Percentiles rank a stretch among this genome's conserved stretches.
Evolutionary conservation across 768 basidiomycete genomes (phyloP).

Genomic region (Termitomyces sp.): DNA sequence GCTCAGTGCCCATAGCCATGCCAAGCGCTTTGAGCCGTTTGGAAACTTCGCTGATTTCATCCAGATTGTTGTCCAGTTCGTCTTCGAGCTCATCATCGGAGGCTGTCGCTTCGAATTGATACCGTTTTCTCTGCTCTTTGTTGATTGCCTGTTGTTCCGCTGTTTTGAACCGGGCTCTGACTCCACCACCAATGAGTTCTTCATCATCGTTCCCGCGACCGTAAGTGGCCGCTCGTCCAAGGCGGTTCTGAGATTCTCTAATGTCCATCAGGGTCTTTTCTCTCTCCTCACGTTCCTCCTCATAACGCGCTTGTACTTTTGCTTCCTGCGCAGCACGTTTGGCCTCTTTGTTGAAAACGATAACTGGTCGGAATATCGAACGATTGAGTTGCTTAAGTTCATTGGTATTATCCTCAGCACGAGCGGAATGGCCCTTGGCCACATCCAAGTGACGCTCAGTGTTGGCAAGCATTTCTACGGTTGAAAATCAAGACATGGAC

Average conservation of each 20-base stretch:
- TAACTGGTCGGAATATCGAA: conserved; percentile 90
- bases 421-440: conserved; percentile 78
- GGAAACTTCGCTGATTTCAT: conserved; percentile 77
- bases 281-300: conserved; percentile 79
- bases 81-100: conserved; percentile 95
- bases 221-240: conserved; percentile 71
- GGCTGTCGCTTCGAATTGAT: conserved; percentile 86
- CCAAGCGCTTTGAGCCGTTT: conserved; percentile 78
- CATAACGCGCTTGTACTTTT: conserved; percentile 80
- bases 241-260: conserved; percentile 80
- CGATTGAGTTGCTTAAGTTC: conserved; percentile 93
- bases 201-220: conserved; percentile 43
- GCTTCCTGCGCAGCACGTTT: conserved; percentile 87
- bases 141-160: conserved; percentile 39
- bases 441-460: conserved; percentile 95
- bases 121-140: conserved; percentile 68
- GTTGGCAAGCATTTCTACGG: conserved; percentile 79
- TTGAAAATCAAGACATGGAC: neutral
- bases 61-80: conserved; percentile 88
- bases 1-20: conserved; percentile 81
- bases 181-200: conserved; percentile 34
- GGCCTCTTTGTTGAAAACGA: conserved; percentile 89
- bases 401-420: conserved; percentile 90
- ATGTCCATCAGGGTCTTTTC: conserved; percentile 86
- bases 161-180: conserved; percentile 40